Percentiles rank a stretch among this genome's conserved stretches.
phyloP scores from a whole-genome alignment of 2,329 filamentous ascomycete species.

The Massarina eburnea region DNA sequence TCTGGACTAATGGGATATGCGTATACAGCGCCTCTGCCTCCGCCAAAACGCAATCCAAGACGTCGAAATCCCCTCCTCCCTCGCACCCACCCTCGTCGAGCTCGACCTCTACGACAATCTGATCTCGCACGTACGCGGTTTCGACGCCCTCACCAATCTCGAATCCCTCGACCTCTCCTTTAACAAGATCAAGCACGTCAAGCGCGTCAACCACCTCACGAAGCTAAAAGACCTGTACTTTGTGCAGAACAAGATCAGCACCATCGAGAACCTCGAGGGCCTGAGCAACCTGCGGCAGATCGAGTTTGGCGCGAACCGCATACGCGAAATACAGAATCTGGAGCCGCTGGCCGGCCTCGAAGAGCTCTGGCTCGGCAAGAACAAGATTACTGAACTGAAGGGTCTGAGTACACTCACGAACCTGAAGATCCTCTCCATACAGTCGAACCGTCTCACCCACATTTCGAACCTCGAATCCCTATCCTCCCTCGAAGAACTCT shows the following conservation, averaged over 20 bases:
- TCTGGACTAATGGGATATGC: conserved; percentile 1
- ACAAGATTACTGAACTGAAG: conserved; percentile 86
- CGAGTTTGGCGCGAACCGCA: conserved; percentile 89
- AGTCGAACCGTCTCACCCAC: conserved; percentile 86
- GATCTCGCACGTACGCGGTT: conserved; percentile 79
- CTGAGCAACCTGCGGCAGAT: conserved; percentile 76
- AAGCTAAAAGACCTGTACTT: conserved; percentile 84
- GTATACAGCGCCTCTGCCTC: conserved; percentile 70
- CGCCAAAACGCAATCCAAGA: conserved; percentile 87
- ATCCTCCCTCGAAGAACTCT: conserved; percentile 82
- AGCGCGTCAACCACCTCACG: conserved; percentile 75
- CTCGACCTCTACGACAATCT: conserved; percentile 97
- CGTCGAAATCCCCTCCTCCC: conserved; percentile 70
- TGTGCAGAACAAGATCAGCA: conserved; percentile 89
- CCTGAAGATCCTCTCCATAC: conserved; percentile 86
- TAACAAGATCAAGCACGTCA: conserved; percentile 99
- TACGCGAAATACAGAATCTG: conserved; percentile 84
- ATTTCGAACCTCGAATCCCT: conserved; percentile 75
- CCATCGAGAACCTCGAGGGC: conserved; percentile 80
- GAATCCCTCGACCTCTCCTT: conserved; percentile 88
- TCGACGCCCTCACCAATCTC: conserved; percentile 76
- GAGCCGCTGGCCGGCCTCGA: conserved; percentile 76
- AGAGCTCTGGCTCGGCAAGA: conserved; percentile 92
- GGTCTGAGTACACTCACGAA: conserved; percentile 74
- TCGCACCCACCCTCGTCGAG: conserved; percentile 72